phyloP scores from a whole-genome alignment of 495 filamentous ascomycete species.

The Sphaerosporella brunnea region DNA sequence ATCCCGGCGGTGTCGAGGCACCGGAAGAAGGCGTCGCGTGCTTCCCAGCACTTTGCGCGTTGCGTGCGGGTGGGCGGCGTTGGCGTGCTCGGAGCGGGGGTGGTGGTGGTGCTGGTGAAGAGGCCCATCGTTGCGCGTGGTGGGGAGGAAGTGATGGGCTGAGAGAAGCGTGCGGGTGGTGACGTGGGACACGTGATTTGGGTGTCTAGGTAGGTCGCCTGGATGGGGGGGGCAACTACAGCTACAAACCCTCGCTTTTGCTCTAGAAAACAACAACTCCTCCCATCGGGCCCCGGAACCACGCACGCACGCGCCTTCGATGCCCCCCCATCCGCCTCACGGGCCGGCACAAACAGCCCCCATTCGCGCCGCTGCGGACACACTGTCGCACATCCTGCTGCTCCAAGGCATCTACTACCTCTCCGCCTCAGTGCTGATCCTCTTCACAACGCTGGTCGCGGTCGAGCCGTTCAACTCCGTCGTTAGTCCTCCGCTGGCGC shows the following conservation, averaged over 20 bases:
- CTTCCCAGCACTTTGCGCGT: slow-evolving; percentile 67
- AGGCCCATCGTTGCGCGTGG: slow-evolving; percentile 28
- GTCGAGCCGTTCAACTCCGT: slow-evolving; percentile 51
- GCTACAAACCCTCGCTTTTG: too few species aligned
- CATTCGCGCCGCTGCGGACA: slow-evolving; percentile 22
- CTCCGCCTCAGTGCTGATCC: slow-evolving; percentile 51
- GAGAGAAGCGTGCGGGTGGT: too few species aligned
- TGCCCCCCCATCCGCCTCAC: too few species aligned
- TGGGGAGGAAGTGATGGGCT: too few species aligned
- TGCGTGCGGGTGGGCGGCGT: slow-evolving; percentile 61
- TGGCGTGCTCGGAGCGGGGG: slow-evolving; percentile 34
- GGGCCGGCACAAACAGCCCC: too few species aligned
- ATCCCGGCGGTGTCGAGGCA: slow-evolving; percentile 72
- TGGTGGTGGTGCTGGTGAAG: slow-evolving; percentile 27
- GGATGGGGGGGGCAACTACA: too few species aligned
- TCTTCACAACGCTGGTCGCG: slow-evolving; percentile 76
- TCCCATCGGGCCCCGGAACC: too few species aligned
- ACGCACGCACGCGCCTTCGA: too few species aligned
- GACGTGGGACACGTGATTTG: too few species aligned
- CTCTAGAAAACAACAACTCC: too few species aligned
- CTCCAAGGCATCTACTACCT: slow-evolving; percentile 78
- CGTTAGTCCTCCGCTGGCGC: slow-evolving; percentile 63
- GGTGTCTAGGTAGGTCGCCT: too few species aligned
- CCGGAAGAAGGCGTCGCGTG: slow-evolving; percentile 65
- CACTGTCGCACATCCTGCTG: slow-evolving; percentile 51